Conservation (phyloP, 2,329 filamentous ascomycete genomes). For the Chaetomium sp. region DNA sequence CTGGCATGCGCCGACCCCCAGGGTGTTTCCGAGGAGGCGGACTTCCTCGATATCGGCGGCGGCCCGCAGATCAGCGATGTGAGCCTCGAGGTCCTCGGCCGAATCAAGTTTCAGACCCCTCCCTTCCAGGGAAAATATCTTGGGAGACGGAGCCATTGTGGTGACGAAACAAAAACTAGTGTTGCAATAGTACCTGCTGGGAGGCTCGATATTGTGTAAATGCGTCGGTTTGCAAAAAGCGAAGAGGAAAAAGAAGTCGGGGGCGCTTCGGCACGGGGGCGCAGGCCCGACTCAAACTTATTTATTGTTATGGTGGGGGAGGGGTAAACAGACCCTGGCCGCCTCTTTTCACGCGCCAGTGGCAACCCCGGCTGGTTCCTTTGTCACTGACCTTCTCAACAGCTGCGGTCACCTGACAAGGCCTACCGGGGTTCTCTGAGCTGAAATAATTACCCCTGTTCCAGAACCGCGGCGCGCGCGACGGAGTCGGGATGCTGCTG, state of each 20-base stretch:
- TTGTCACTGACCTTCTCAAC: not conserved
- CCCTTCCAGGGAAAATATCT: constrained; percentile 84
- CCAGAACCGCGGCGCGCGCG: not conserved
- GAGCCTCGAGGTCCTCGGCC: constrained; percentile 75
- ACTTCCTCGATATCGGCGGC: constrained; percentile 78
- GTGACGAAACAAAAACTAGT: constrained; percentile 15
- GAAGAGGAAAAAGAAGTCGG: not conserved
- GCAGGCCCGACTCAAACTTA: constrained; percentile 2
- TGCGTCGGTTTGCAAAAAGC: constrained; percentile 1
- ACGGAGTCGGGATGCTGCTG: not conserved
- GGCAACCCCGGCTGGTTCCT: constrained; percentile 1
- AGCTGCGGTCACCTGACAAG: not conserved
- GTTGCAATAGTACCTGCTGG: constrained; percentile 3
- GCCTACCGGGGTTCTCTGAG: no score
- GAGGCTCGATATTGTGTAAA: constrained; percentile 3
- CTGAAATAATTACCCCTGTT: not conserved
- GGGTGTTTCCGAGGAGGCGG: constrained; percentile 80
- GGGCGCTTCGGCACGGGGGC: constrained; percentile 7
- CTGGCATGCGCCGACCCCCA: constrained; percentile 83
- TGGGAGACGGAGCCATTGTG: constrained; percentile 44
- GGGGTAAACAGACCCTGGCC: constrained; percentile 20
- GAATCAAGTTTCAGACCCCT: constrained; percentile 89
- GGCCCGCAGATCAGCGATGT: constrained; percentile 68
- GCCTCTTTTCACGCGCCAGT: constrained; percentile 12
- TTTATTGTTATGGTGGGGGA: constrained; percentile 23